Conservation (phyloP, 2,329 filamentous ascomycete species). For the Diaporthe ilicicola region DNA sequence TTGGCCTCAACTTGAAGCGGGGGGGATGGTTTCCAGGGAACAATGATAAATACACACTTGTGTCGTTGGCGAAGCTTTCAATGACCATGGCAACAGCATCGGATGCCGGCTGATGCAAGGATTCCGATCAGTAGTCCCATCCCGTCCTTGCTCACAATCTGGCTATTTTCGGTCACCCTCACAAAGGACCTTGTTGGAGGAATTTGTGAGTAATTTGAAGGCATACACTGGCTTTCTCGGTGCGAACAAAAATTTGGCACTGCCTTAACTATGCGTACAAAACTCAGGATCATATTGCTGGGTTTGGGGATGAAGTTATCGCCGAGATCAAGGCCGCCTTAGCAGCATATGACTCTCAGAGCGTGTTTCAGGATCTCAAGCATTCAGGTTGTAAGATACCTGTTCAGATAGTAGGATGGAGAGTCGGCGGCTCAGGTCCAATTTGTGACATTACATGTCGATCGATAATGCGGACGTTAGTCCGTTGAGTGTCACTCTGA, state of each 20-base stretch:
- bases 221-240: constrained; percentile 40
- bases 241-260: constrained; percentile 44
- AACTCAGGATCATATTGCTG: constrained; percentile 47
- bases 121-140: background rate
- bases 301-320: constrained; percentile 49
- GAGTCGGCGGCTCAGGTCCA: too few species aligned
- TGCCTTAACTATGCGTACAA: constrained; percentile 55
- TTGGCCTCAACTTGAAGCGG: background rate
- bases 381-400: constrained; percentile 43
- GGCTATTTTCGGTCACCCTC: constrained; percentile 49
- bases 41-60: background rate
- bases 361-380: constrained; percentile 45
- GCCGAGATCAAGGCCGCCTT: constrained; percentile 41
- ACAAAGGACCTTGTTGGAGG: constrained; percentile 44
- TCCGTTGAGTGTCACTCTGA: too few species aligned
- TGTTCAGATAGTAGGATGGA: background rate
- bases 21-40: background rate
- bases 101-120: background rate
- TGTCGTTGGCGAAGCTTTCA: background rate
- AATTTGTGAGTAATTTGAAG: constrained; percentile 39
- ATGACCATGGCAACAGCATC: background rate
- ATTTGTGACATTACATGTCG: too few species aligned
- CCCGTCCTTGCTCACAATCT: constrained; percentile 39
- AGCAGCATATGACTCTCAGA: constrained; percentile 44
- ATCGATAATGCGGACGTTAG: too few species aligned